Base-by-base conservation (phyloP, 106 monocot species). In the Allium sativum region DNA sequence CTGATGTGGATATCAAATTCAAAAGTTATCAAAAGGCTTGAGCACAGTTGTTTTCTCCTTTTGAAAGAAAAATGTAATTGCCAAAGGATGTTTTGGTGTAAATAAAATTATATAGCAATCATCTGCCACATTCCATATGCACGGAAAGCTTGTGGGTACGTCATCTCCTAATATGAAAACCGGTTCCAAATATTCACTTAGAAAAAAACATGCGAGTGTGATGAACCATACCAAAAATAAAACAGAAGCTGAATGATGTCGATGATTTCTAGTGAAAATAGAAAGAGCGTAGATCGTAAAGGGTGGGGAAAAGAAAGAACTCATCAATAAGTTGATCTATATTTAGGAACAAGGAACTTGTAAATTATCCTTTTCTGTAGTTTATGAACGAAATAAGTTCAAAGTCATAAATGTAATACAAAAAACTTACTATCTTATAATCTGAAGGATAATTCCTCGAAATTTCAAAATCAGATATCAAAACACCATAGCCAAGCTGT, bases 401-500 rank as follows among this genome's bases (percentile, higher is more conserved):
- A 5, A 15, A 44, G 21, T 46, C 48, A n/a, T 21, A 21, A 45
- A 16, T 46, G 62, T 48, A 63, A 8, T 8, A 21, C 7, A 65
- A 21, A n/a, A 69, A 64, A 40, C 89, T 94, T 78, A 94, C 93
- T 71, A 86, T 89, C 53, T 61, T 81, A 53, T 86, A 74, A 61
- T 76, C 72, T 63, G 67, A 56, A 67, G 61, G 55, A 40, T 70
- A 40, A 45, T 79, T 81, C 66, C 83, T 86, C 45, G 69, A 48
- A 44, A 90, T 76, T 51, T 67, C 73, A 75, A 95, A 82, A 72
- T 95, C 94, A 62, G 81, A 64, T 68, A 90, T 76, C 61, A 95
- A 65, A 72, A 90, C 65, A 63, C 90, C 81, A 79, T 95, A 95
- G 19, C 94, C 94, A 73, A 58, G 64, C 94, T 94, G 56, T 70